Base-by-base conservation (phyloP, 768 basidiomycete genomes). In the Hortiboletus flavorubellus region DNA sequence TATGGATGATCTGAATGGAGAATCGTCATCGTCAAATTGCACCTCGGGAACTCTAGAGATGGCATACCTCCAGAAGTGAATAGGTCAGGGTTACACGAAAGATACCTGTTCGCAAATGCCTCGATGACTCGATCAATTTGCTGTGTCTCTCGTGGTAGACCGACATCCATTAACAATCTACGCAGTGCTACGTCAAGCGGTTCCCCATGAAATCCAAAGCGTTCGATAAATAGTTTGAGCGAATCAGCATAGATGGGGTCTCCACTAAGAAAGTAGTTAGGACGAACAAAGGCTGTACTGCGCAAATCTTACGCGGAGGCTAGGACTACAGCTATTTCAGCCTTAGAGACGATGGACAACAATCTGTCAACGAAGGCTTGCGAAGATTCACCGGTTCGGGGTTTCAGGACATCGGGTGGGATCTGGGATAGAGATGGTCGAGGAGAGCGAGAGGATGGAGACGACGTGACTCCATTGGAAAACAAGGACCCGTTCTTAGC, bases 71-170 rank as follows among this genome's bases (percentile, higher is more conserved):
- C 80, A 16, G 86, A 84, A 12, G 75, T 75, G 65, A 95, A 98
- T 40, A 98, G 69, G 39, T 76, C 80, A 46, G 88, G 86, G 67
- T 98, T 96, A 69, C 93, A 93, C 45, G 80, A 76, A 55, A 85
- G 73, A 71, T 97, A 99, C 56, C 89, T 82, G 42, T 76, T 78
- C 6, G 96, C 91, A 72, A 99, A 99, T 0, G 92, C 91, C 72
- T 98, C 94, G 64, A 99, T 92, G 46, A 98, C 92, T 54, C 97
- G 81, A 72, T 99, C 97, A 55, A 99, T 99, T 71, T 98, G 96
- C 68, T 99, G 97, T 2, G 97, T 98, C 76, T 99, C 97, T 52
- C 87, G 80, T 3, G 97, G 97, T 29, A 99, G 80, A 38, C 90
- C 84, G 23, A 97, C 84, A 62, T 94, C 85, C 89, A 97, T 93